Evolutionary conservation across 768 basidiomycete species (phyloP).

Genomic region (Suillus ampliporus): DNA sequence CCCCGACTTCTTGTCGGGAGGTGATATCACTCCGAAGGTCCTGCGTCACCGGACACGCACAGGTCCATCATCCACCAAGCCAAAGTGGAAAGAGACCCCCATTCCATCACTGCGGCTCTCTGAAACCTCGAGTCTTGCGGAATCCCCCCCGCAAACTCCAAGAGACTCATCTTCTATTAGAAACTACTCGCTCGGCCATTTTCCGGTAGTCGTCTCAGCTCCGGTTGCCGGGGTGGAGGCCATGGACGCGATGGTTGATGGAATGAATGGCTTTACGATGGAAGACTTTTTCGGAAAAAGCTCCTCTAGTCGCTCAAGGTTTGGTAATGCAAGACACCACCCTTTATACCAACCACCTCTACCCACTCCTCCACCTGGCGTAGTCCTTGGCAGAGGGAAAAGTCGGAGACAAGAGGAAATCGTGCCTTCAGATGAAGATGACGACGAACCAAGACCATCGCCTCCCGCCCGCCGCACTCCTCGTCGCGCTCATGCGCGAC

Average conservation of each 20-base stretch:
- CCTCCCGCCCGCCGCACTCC: slow-evolving; percentile 14
- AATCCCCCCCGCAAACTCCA: slow-evolving; percentile 77
- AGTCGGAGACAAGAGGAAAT: slow-evolving; percentile 29
- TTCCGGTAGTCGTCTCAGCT: slow-evolving; percentile 75
- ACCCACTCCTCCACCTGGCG: slow-evolving; percentile 82
- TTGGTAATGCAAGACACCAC: slow-evolving; percentile 65
- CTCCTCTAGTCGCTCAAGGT: slow-evolving; percentile 55
- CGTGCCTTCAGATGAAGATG: slow-evolving; percentile 60
- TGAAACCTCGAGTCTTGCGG: slow-evolving; percentile 71
- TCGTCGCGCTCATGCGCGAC: slow-evolving; percentile 22
- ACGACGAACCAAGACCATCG: slow-evolving; percentile 34
- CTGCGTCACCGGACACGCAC: slow-evolving; percentile 60
- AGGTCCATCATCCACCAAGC: slow-evolving; percentile 55
- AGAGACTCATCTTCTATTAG: slow-evolving; percentile 45
- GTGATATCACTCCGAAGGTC: slow-evolving; percentile 44
- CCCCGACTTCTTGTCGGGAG: slow-evolving; percentile 28
- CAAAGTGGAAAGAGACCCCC: slow-evolving; percentile 48
- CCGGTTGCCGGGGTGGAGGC: slow-evolving; percentile 81
- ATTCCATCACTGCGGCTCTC: slow-evolving; percentile 66
- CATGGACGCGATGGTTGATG: slow-evolving; percentile 88
- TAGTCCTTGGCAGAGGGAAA: slow-evolving; percentile 64
- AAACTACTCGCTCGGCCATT: slow-evolving; percentile 43
- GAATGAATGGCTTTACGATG: slow-evolving; percentile 75
- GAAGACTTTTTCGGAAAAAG: slow-evolving; percentile 57
- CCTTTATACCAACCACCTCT: slow-evolving; percentile 84